Base-by-base conservation (phyloP, 306 rosid genomes). In the Acacia melanoxylon region DNA sequence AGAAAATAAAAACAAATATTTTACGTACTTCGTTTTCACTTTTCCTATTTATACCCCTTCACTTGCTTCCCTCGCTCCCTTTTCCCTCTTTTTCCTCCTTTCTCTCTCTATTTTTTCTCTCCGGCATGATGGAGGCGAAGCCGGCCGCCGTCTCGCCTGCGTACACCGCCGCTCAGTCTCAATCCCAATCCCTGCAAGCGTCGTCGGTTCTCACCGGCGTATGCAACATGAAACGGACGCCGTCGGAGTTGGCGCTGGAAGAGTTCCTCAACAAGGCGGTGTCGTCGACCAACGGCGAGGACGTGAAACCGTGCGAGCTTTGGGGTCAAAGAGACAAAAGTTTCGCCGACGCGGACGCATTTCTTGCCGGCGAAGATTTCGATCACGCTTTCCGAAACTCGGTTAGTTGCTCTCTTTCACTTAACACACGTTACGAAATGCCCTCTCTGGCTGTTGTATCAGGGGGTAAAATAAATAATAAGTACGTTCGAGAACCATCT, bases 321-420 rank as follows among this genome's bases (percentile, higher is more conserved):
- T 37, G 86, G 56, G 2, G 49, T 61, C 80, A 68, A 37, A 61
- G 79, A 58, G 80, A 82, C 80, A 16, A 40, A 37, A 29, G 14
- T 73, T 81, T 72, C 44, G 15, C 68, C 5, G 75, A 85, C 6
- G 9, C 68, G 40, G 91, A 89, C 8, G 81, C 73, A 2, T 22
- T 83, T 76, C 46, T 79, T 75, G 82, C 70, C 78, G 86, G 78
- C 31, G 86, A 42, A 67, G 86, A 82, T 27, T 67, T 79, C 81
- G 41, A 49, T 72, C 84, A 59, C 81, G 56, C 48, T 83, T 82
- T 87, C 73, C 86, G 56, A 54, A 90, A 73, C 75, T 78, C 79
- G 97, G 98, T 94, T 46, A 83, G 90, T 85, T 85, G 72, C 79
- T 74, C 72, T 17, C 69, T 42, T 80, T 87, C 76, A 83, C 83